Evolutionary conservation across 768 basidiomycete species (phyloP).

Genomic region (Kwoniella europaea): DNA sequence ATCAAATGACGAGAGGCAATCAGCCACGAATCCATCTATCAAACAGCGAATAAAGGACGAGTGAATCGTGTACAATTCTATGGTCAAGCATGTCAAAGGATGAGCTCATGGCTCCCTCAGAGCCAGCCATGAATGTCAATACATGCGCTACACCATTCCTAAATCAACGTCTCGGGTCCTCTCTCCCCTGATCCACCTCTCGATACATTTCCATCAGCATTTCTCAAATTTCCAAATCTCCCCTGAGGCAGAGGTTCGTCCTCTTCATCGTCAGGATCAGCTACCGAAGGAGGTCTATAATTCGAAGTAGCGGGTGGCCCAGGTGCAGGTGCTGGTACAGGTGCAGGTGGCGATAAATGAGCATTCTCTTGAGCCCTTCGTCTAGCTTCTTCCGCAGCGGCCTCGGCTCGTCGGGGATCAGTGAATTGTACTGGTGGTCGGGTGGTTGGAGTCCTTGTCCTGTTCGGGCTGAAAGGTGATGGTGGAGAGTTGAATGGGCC

Average conservation of each 20-base stretch:
- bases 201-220: slow-evolving; percentile 3
- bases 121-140: too few species aligned
- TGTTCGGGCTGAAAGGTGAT: neutral
- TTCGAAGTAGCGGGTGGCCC: neutral
- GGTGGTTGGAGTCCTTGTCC: neutral
- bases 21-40: too few species aligned
- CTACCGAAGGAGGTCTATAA: slow-evolving; percentile 7
- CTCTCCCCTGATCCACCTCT: slow-evolving; percentile 6
- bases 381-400: neutral
- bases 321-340: neutral
- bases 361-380: neutral
- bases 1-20: too few species aligned
- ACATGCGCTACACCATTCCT: too few species aligned
- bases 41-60: too few species aligned
- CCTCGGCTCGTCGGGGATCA: slow-evolving; percentile 7
- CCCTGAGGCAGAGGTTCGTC: neutral
- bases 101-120: too few species aligned
- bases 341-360: neutral
- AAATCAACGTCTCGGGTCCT: neutral
- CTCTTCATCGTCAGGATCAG: neutral
- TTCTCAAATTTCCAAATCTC: slow-evolving; percentile 7
- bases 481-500: neutral
- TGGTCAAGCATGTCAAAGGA: too few species aligned
- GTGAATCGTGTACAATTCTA: too few species aligned
- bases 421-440: slow-evolving; percentile 3